phyloP scores from a whole-genome alignment of 2,329 filamentous ascomycete genomes.

The Calonectria pseudoturangicola region DNA sequence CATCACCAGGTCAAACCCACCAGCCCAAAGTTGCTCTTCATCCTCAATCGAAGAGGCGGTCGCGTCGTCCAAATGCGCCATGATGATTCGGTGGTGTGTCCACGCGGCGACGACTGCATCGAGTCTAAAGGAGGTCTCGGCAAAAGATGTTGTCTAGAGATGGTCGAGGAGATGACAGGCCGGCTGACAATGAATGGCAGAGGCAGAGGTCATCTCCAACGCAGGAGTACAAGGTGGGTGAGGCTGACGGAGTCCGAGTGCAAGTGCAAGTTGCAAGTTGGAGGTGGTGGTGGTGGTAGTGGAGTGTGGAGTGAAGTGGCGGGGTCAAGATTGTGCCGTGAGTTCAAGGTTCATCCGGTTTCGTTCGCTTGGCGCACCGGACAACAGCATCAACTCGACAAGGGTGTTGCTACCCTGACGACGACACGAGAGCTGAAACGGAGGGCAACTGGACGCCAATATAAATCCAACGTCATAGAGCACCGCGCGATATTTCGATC shows the following conservation, averaged over 20 bases:
- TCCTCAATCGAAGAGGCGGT: constrained; percentile 79
- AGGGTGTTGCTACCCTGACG: constrained; percentile 6
- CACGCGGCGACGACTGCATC: constrained; percentile 59
- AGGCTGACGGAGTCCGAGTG: constrained; percentile 24
- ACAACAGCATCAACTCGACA: constrained; percentile 33
- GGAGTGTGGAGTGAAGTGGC: constrained; percentile 45
- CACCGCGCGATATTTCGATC: not conserved
- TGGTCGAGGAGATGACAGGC: constrained; percentile 43
- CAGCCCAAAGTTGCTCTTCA: constrained; percentile 92
- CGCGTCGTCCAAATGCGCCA: constrained; percentile 77
- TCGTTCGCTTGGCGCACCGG: constrained; percentile 47
- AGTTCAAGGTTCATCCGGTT: constrained; percentile 50
- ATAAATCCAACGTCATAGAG: constrained; percentile 9
- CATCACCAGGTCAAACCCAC: constrained; percentile 66
- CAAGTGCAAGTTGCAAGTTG: constrained; percentile 40
- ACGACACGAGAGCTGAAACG: constrained; percentile 4
- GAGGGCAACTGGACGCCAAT: not conserved
- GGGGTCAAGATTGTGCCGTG: constrained; percentile 53
- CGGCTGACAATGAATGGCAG: constrained; percentile 49
- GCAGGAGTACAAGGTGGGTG: constrained; percentile 33
- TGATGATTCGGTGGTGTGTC: constrained; percentile 60
- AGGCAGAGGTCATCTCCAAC: constrained; percentile 51
- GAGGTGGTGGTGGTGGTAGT: constrained; percentile 14
- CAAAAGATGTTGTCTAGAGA: constrained; percentile 38
- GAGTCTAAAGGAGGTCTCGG: constrained; percentile 48